A percentile compares a stretch with the other conserved stretches of the same genome.
These are phyloP conservation scores for Chiua virens DNA, from an alignment of 768 basidiomycete species.

Conservation along the genomic window DNA sequence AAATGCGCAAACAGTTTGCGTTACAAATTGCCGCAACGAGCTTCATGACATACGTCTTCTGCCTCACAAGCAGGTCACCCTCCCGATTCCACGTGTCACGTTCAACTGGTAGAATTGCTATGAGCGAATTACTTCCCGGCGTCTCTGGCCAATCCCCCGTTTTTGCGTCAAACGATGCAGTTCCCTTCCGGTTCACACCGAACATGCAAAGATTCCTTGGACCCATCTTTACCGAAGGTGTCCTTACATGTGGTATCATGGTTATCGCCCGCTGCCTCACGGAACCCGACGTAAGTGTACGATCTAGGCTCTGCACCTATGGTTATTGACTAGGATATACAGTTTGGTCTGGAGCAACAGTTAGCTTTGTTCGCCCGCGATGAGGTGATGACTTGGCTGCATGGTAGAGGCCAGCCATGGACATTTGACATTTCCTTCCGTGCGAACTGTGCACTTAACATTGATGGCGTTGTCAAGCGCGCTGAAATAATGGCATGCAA, in stretches of 20 bases:
- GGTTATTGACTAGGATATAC: conserved; percentile 1
- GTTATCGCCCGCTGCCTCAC: conserved; percentile 89
- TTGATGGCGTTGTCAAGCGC: conserved; percentile 73
- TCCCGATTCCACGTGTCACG: conserved; percentile 86
- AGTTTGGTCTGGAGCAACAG: conserved; percentile 93
- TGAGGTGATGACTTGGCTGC: conserved; percentile 81
- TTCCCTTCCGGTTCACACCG: conserved; percentile 96
- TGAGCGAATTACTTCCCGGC: conserved; percentile 90
- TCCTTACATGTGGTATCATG: conserved; percentile 84
- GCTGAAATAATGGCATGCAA: conserved; percentile 87
- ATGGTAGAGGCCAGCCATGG: conserved; percentile 55
- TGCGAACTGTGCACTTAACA: conserved; percentile 54
- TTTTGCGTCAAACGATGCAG: conserved; percentile 79
- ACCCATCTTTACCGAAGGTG: conserved; percentile 84
- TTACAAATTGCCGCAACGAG: conserved; percentile 83
- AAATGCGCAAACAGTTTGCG: conserved; percentile 96
- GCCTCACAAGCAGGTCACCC: conserved; percentile 80
- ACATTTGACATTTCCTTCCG: conserved; percentile 60
- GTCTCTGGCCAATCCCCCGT: conserved; percentile 49
- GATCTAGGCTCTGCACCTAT: background rate
- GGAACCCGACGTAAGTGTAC: conserved; percentile 74
- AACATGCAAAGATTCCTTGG: conserved; percentile 95
- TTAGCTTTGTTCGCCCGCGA: conserved; percentile 91
- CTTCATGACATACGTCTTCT: conserved; percentile 91
- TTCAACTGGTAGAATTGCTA: conserved; percentile 85